phyloP scores from a whole-genome alignment of 2,329 filamentous ascomycete species.

The Byssothecium circinans region DNA sequence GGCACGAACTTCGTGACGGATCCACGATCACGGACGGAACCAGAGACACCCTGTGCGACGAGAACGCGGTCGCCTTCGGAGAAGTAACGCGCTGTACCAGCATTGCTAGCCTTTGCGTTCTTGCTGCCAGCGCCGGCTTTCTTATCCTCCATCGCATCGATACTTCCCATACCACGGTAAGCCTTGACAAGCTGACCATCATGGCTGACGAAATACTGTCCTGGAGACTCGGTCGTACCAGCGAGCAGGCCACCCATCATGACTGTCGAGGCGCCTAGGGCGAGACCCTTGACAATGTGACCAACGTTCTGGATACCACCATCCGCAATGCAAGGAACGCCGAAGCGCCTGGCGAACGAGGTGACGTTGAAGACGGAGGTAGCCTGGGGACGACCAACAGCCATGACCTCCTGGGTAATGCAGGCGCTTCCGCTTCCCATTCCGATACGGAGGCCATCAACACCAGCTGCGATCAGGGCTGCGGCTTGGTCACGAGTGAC shows the following conservation, averaged over 20 bases:
- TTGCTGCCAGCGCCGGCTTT: conserved; percentile 78
- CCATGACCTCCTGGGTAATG: conserved; percentile 99
- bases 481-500: conserved; percentile 97
- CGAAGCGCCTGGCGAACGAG: conserved; percentile 86
- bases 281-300: conserved; percentile 97
- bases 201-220: conserved; percentile 92
- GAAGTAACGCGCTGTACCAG: conserved; percentile 96
- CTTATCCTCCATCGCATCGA: conserved; percentile 99
- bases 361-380: conserved; percentile 89
- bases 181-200: conserved; percentile 99
- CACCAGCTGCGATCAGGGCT: conserved; percentile 85
- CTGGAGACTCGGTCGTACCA: conserved; percentile 95
- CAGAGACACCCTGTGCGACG: conserved; percentile 95
- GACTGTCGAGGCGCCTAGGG: conserved; percentile 89
- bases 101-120: conserved; percentile 74
- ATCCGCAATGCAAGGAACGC: conserved; percentile 96
- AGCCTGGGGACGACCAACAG: conserved; percentile 93
- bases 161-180: conserved; percentile 98
- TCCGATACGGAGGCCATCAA: conserved; percentile 94
- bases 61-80: conserved; percentile 93
- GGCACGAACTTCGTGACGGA: conserved; percentile 94
- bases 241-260: conserved; percentile 99
- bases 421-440: conserved; percentile 98
- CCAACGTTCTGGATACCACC: conserved; percentile 98
- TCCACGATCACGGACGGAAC: conserved; percentile 77